Percentiles rank a stretch among this genome's conserved stretches.
These are phyloP conservation scores for Schizopora paradoxa DNA, from an alignment of 1,284 basidiomycete species.

Conservation along the genomic window DNA sequence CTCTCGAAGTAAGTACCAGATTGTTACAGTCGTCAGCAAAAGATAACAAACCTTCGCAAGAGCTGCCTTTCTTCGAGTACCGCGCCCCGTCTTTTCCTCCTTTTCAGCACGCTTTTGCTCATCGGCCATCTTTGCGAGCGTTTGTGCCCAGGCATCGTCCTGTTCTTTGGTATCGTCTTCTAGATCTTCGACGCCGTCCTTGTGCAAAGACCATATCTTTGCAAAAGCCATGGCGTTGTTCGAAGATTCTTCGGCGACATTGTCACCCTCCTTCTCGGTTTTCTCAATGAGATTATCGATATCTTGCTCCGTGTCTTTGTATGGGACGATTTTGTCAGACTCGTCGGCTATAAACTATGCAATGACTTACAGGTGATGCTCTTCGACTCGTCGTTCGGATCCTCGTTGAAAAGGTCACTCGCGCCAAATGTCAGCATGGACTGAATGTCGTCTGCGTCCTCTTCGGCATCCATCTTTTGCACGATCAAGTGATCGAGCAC, in stretches of 20 bases:
- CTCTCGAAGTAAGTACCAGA: constrained; percentile 3
- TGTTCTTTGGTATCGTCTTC: constrained; percentile 47
- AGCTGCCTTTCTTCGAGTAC: constrained; percentile 64
- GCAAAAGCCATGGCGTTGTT: constrained; percentile 71
- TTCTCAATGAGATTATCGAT: constrained; percentile 80
- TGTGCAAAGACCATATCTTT: constrained; percentile 81
- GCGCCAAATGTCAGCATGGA: constrained; percentile 83
- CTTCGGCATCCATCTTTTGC: constrained; percentile 85
- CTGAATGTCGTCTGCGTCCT: constrained; percentile 67
- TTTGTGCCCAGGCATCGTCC: constrained; percentile 73
- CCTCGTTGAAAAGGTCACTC: constrained; percentile 70
- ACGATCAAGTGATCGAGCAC: constrained; percentile 89
- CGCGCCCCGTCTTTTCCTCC: constrained; percentile 59
- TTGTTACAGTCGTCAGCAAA: background rate
- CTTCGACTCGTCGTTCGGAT: constrained; percentile 49
- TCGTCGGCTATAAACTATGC: background rate
- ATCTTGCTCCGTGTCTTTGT: constrained; percentile 68
- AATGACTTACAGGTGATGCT: constrained; percentile 60
- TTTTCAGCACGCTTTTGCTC: constrained; percentile 42
- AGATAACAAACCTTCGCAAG: constrained; percentile 29
- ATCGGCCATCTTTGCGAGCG: constrained; percentile 58
- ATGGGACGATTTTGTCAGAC: constrained; percentile 5
- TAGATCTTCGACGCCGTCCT: constrained; percentile 63
- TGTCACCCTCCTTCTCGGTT: constrained; percentile 69
- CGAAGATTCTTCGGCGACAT: constrained; percentile 38